phyloP scores from a whole-genome alignment of 352 stramenopile genomes.

The Phytopythium kandeliae region DNA sequence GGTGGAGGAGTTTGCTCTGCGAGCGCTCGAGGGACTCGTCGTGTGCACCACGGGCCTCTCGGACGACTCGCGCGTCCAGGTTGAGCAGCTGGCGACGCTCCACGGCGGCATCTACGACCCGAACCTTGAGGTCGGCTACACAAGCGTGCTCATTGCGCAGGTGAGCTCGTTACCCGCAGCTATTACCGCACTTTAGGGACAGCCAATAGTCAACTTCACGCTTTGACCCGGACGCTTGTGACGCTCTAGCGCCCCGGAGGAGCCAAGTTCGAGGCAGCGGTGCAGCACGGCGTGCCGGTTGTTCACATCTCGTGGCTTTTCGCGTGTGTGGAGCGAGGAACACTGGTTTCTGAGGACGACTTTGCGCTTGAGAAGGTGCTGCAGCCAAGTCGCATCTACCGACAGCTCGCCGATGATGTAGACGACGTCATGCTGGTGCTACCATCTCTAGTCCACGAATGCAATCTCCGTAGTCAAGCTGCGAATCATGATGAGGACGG shows the following conservation, averaged over 20 bases:
- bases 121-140: constrained; percentile 51
- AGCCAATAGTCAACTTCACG: too few species aligned
- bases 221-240: constrained; percentile 3
- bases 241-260: constrained; percentile 26
- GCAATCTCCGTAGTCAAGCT: neutral
- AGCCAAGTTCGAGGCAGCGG: constrained; percentile 59
- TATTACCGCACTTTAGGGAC: too few species aligned
- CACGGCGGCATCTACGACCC: constrained; percentile 54
- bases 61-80: constrained; percentile 39
- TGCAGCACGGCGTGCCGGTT: constrained; percentile 51
- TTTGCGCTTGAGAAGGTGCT: constrained; percentile 36
- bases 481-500: neutral
- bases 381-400: constrained; percentile 23
- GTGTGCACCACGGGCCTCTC: constrained; percentile 65
- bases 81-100: constrained; percentile 32
- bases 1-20: constrained; percentile 24
- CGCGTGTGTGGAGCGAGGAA: constrained; percentile 49
- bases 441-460: constrained; percentile 24
- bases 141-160: constrained; percentile 57
- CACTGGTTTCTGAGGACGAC: constrained; percentile 39
- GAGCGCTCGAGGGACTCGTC: constrained; percentile 48
- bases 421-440: constrained; percentile 23
- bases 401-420: constrained; percentile 32
- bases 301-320: constrained; percentile 67
- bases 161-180: constrained; percentile 6